Evolutionary conservation across 1,284 basidiomycete genomes (phyloP).

Genomic region (Ceratobasidium sp.): DNA sequence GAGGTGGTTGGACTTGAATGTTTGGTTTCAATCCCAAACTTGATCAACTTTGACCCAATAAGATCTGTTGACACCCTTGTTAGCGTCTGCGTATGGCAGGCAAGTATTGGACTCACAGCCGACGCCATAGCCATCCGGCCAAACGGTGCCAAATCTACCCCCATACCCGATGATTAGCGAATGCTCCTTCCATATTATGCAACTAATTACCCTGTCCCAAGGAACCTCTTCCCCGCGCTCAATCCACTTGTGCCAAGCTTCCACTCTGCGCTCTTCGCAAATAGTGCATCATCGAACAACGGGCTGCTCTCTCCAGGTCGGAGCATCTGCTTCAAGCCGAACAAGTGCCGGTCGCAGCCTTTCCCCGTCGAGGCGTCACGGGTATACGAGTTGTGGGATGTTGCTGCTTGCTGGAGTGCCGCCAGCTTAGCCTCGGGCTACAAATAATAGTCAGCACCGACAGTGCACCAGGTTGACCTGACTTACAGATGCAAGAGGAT

Average conservation of each 20-base stretch:
- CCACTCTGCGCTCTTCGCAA: constrained; percentile 86
- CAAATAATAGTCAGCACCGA: background rate
- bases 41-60: constrained; percentile 83
- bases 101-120: constrained; percentile 74
- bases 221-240: constrained; percentile 88
- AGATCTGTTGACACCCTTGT: constrained; percentile 71
- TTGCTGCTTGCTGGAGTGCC: constrained; percentile 75
- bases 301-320: constrained; percentile 61
- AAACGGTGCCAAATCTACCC: constrained; percentile 79
- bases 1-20: constrained; percentile 77
- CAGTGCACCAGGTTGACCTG: background rate
- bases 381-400: constrained; percentile 81
- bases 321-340: constrained; percentile 84
- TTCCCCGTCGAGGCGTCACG: constrained; percentile 85
- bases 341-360: constrained; percentile 92
- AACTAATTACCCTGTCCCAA: constrained; percentile 83
- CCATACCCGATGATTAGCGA: background rate
- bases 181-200: constrained; percentile 51
- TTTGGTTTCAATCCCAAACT: constrained; percentile 97
- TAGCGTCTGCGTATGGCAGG: background rate
- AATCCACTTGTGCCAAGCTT: constrained; percentile 93
- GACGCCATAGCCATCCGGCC: constrained; percentile 90
- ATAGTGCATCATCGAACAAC: constrained; percentile 85
- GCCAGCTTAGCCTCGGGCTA: constrained; percentile 57
- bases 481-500: constrained; percentile 66